Evolutionary conservation across 306 rosid species (phyloP).

Genomic region (Lupinus albus): DNA sequence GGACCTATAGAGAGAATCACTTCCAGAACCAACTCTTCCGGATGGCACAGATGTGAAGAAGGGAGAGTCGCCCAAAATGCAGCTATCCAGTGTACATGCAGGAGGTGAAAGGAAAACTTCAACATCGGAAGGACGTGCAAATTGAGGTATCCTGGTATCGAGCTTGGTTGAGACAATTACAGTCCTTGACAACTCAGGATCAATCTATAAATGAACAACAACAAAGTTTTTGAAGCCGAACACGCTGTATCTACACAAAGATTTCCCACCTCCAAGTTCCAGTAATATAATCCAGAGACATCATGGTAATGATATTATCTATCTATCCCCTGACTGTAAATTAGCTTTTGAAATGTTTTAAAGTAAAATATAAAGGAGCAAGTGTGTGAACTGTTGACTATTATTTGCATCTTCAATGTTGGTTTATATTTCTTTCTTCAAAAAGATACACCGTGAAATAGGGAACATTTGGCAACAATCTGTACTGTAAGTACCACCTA

Average conservation of each 20-base stretch:
- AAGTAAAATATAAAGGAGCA: neutral
- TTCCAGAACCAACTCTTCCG: constrained; percentile 87
- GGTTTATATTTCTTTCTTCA: neutral
- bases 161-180: constrained; percentile 92
- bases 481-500: constrained; percentile 1
- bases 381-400: neutral
- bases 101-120: constrained; percentile 96
- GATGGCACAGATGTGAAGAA: constrained; percentile 97
- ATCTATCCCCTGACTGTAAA: neutral
- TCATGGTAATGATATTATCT: neutral
- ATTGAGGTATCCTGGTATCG: constrained; percentile 95
- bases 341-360: neutral
- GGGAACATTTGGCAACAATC: neutral
- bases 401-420: neutral
- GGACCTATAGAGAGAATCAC: constrained; percentile 66
- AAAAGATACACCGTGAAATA: neutral
- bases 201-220: constrained; percentile 56
- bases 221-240: constrained; percentile 1
- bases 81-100: constrained; percentile 78
- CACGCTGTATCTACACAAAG: constrained; percentile 6
- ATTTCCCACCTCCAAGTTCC: neutral
- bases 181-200: constrained; percentile 91
- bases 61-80: constrained; percentile 87
- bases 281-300: neutral
- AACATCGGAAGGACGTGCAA: constrained; percentile 89